These are phyloP conservation scores for Sugiyamaella grinbergsii DNA, from an alignment of 1,139 yeast species.

Conservation along the genomic window DNA sequence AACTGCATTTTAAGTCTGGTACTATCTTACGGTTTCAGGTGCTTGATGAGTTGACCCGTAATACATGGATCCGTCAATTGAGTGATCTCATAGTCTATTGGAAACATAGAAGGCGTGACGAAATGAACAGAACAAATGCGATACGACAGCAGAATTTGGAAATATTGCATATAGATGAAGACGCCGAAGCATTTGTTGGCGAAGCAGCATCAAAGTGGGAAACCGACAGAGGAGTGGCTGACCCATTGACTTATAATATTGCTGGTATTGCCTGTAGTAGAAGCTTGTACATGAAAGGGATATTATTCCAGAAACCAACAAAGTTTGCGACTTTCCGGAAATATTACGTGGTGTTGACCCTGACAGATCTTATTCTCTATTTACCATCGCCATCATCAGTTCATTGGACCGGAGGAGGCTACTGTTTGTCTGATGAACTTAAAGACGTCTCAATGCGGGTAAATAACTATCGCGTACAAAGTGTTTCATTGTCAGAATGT, in stretches of 20 bases:
- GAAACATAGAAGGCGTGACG: slow-evolving; percentile 53
- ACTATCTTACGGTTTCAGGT: slow-evolving; percentile 59
- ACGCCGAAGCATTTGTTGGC: slow-evolving; percentile 58
- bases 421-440: slow-evolving; percentile 2
- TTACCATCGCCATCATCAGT: slow-evolving; percentile 18
- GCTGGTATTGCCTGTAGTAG: slow-evolving; percentile 61
- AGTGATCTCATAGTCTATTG: slow-evolving; percentile 57
- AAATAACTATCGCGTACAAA: slow-evolving; percentile 31
- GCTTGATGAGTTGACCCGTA: slow-evolving; percentile 48
- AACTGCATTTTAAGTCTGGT: slow-evolving; percentile 54
- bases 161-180: slow-evolving; percentile 55
- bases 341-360: slow-evolving; percentile 64
- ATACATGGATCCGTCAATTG: slow-evolving; percentile 66
- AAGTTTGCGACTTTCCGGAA: slow-evolving; percentile 67
- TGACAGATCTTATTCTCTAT: slow-evolving; percentile 62
- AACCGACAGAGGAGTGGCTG: slow-evolving; percentile 54
- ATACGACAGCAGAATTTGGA: slow-evolving; percentile 53
- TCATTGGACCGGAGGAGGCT: slow-evolving; percentile 11
- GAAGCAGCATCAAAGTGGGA: slow-evolving; percentile 59
- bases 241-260: slow-evolving; percentile 55
- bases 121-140: slow-evolving; percentile 43
- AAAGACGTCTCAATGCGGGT: slow-evolving; percentile 17
- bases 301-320: slow-evolving; percentile 64
- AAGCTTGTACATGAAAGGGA: slow-evolving; percentile 62
- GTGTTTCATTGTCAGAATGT: slow-evolving; percentile 62